Evolutionary conservation across 345 rosid species (phyloP).

Genomic region (Rhodamnia rubescens): DNA sequence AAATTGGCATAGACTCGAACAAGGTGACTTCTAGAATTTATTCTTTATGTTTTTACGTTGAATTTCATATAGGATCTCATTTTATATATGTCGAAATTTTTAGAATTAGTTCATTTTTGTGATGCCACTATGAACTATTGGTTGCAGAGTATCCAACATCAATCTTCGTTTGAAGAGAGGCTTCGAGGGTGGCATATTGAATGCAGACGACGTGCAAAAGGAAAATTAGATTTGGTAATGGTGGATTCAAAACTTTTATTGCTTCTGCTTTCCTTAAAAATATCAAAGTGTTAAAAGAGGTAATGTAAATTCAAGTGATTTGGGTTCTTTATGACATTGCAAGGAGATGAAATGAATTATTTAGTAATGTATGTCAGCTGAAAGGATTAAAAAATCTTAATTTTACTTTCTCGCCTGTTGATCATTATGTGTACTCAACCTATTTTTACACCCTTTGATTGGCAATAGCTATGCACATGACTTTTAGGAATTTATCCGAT

Average conservation of each 20-base stretch:
- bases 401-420: neutral
- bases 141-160: neutral
- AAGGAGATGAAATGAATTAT: neutral
- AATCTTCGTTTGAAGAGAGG: neutral
- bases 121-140: neutral
- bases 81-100: neutral
- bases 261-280: neutral
- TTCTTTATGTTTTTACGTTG: neutral
- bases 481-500: neutral
- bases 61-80: neutral
- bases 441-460: neutral
- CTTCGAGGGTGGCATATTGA: neutral
- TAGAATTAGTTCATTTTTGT: neutral
- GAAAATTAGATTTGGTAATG: neutral
- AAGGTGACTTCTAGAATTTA: neutral
- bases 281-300: neutral
- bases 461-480: neutral
- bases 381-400: neutral
- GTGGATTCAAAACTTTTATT: neutral
- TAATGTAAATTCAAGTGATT: neutral
- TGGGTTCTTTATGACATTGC: neutral
- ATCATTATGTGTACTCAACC: neutral
- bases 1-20: neutral
- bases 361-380: neutral
- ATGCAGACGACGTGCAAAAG: neutral